Evolutionary conservation across 2,329 filamentous ascomycete species (phyloP), one percentile per base, ranked within the genome.

Genomic region (Tolypocladium tundrense): DNA sequence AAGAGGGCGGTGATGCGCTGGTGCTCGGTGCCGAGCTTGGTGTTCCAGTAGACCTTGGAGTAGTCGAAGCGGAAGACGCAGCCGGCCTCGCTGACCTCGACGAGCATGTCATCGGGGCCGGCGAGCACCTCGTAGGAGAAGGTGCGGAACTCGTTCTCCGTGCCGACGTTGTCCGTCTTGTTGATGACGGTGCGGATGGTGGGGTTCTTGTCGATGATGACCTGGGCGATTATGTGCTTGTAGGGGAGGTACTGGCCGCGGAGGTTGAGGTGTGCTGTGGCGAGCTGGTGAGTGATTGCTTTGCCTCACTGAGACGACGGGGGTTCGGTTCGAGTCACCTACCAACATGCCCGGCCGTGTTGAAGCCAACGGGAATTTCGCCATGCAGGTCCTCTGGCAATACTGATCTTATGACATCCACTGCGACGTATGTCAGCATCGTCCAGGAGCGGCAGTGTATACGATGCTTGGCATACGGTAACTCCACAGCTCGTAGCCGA

Each of bases 21-120:
- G 73, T 99, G 94, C 73, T 99, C 94, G 0, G 86, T 89, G 67
- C 95, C 88, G 16, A 99, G 83, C 64, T 93, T 86, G 67, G 86
- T 91, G 74, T 99, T 99, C 93, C 93, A 99, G 79, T 99, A 99
- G 4, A 99, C 94, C 65, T 95, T 95, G 61, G 88, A 84, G 72
- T 96, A 99, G 76, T 99, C 90, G 72, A 99, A 97, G 58, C 80
- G 80, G 76, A 96, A 99, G n/a, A 80, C 77, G 75, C 94, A 97
- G 60, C 85, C 83, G 66, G 89, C 88, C 74, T 97, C 91, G 62
- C 83, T 84, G 56, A 94, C 82, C 61, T 89, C 84, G 57, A 99
- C 94, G 56, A 92, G 85, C 72, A 97, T 77, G 67, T 97, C 87
- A 65, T 91, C 84, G 0, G 85, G 82, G 0, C 94, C 94, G 1